Conservation (phyloP, 1,284 basidiomycete species). For the Leccinum huronense region DNA sequence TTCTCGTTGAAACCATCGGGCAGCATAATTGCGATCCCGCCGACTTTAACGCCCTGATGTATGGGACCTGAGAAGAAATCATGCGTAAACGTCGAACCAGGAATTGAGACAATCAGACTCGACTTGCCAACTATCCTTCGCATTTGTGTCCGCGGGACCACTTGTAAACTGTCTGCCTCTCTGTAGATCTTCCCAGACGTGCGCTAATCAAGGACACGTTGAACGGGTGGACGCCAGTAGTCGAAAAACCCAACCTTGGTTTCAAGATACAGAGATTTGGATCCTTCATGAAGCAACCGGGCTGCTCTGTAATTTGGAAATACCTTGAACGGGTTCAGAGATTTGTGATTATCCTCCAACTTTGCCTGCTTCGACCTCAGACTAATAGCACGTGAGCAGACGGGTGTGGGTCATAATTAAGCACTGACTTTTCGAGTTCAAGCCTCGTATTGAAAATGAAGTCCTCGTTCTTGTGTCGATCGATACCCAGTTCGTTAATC, state of each 20-base stretch:
- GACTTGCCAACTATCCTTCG: slow-evolving; percentile 6
- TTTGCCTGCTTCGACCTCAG: neutral
- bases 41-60: neutral
- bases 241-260: slow-evolving; percentile 9
- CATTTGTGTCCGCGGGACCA: slow-evolving; percentile 9
- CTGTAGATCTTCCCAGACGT: slow-evolving; percentile 18
- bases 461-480: neutral
- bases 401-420: neutral
- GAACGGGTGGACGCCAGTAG: neutral
- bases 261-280: neutral
- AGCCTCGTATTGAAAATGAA: slow-evolving; percentile 13
- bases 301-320: slow-evolving; percentile 4
- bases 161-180: neutral
- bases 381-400: slow-evolving; percentile 7
- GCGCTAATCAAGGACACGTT: slow-evolving; percentile 2
- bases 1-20: neutral
- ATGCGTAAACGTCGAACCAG: neutral
- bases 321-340: slow-evolving; percentile 16
- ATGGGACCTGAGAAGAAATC: neutral
- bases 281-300: slow-evolving; percentile 11
- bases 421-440: slow-evolving; percentile 9
- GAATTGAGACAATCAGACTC: neutral
- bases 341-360: slow-evolving; percentile 6
- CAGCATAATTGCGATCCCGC: neutral
- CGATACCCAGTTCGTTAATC: slow-evolving; percentile 5